Conservation (phyloP, 202 grass and related monocot genomes). For the Carex sylvatica region DNA sequence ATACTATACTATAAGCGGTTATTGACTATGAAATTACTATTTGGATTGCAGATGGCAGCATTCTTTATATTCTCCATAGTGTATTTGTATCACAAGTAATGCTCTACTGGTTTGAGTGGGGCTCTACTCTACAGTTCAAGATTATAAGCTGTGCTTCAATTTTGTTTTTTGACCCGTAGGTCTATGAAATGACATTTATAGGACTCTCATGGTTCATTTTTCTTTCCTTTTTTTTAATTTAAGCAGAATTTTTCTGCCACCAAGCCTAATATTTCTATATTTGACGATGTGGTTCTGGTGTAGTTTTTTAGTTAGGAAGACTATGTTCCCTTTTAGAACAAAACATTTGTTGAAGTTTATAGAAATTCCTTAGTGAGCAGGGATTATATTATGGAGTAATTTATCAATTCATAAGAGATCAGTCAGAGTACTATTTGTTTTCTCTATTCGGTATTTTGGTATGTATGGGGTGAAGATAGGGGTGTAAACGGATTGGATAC, state of each 20-base stretch:
- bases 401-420: neutral
- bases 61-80: constrained; percentile 93
- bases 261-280: constrained; percentile 16
- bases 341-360: constrained; percentile 1
- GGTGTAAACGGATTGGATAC: too few relatives aligned
- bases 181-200: constrained; percentile 29
- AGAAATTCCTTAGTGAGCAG: neutral
- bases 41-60: constrained; percentile 68
- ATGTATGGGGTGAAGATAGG: too few relatives aligned
- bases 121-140: constrained; percentile 19
- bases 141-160: constrained; percentile 8
- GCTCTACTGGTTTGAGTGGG: constrained; percentile 10
- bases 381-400: neutral
- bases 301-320: constrained; percentile 13
- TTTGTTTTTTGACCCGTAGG: constrained; percentile 18
- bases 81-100: constrained; percentile 92
- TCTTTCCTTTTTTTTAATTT: constrained; percentile 22
- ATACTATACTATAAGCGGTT: neutral
- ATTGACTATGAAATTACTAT: constrained; percentile 7
- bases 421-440: neutral
- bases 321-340: constrained; percentile 30
- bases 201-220: constrained; percentile 41
- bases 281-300: neutral
- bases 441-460: neutral
- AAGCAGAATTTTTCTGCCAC: neutral